These are phyloP conservation scores for Cercophora samala DNA, from an alignment of 495 filamentous ascomycete genomes.

Conservation along the genomic window DNA sequence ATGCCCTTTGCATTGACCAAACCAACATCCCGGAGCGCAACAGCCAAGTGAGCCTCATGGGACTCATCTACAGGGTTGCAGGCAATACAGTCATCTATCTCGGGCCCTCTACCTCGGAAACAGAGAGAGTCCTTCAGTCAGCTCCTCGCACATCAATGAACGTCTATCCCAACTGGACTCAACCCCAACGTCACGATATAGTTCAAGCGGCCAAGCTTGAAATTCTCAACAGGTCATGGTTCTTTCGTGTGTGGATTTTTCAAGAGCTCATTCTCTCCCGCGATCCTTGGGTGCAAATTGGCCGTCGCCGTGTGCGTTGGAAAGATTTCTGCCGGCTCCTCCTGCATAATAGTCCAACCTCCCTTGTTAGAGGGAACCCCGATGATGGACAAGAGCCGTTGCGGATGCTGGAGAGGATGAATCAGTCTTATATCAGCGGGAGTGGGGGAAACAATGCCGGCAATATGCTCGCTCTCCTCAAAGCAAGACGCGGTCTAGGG, in stretches of 20 bases:
- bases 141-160: not conserved
- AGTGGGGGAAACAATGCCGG: not conserved
- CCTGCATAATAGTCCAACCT: not conserved
- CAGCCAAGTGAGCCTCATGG: conserved; percentile 10
- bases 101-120: not conserved
- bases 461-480: not conserved
- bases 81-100: conserved; percentile 1
- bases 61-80: not conserved
- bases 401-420: conserved; percentile 3
- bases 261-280: conserved; percentile 1
- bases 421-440: not conserved
- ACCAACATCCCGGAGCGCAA: conserved; percentile 7
- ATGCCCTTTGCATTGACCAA: conserved; percentile 7
- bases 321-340: not conserved
- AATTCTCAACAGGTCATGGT: conserved; percentile 4
- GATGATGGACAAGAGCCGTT: not conserved
- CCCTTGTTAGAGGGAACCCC: not conserved
- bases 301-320: not conserved
- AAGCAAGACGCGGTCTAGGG: not conserved
- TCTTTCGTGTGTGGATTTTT: conserved; percentile 5
- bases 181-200: not conserved
- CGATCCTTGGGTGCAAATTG: conserved; percentile 4
- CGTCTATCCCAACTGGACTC: not conserved
- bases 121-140: not conserved
- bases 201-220: not conserved